Conservation (phyloP, 116 monocot genomes). For the Papilionanthe hybrid region DNA sequence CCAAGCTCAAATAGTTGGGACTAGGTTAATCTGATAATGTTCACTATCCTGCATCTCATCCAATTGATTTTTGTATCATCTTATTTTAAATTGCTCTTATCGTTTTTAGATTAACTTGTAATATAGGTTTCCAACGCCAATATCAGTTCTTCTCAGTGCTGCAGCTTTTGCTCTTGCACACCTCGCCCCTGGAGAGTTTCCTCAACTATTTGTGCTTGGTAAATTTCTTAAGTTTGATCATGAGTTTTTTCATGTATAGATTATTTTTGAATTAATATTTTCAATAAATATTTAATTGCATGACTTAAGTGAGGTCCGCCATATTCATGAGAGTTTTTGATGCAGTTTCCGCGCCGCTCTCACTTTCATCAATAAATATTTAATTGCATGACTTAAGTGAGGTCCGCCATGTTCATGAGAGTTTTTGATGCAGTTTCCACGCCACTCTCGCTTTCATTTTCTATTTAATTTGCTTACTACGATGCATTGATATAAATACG, state of each 20-base stretch:
- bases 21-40: background rate
- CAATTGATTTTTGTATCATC: background rate
- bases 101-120: conserved; percentile 2
- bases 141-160: conserved; percentile 69
- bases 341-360: too few species aligned
- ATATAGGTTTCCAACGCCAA: conserved; percentile 79
- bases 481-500: too few species aligned
- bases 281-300: background rate
- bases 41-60: background rate
- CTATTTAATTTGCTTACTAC: too few species aligned
- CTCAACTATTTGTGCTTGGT: conserved; percentile 87
- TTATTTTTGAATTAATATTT: background rate
- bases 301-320: too few species aligned
- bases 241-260: background rate
- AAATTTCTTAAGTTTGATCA: conserved; percentile 5
- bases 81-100: background rate
- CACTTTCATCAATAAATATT: background rate
- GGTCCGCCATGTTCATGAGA: too few species aligned
- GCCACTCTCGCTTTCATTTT: too few species aligned
- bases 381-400: too few species aligned
- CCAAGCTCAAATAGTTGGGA: background rate
- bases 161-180: conserved; percentile 83
- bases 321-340: too few species aligned
- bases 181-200: conserved; percentile 92
- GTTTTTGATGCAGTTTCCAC: too few species aligned